Evolutionary conservation across 176 grass and related monocot genomes (phyloP), one percentile per base, ranked within the genome.

Genomic region (Oryza coarctata): DNA sequence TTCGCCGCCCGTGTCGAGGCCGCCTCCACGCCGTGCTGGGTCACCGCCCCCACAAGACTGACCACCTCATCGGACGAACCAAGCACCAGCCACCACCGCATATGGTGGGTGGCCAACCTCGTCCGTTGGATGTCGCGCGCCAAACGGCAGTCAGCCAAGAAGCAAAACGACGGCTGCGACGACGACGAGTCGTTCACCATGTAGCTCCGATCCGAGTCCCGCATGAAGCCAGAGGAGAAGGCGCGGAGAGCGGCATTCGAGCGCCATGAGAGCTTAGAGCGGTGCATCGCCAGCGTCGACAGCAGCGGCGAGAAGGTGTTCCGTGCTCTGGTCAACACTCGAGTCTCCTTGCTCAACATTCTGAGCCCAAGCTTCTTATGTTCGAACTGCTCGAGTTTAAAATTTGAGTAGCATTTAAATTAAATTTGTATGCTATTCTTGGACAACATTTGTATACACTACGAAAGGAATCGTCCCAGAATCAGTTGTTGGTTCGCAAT

Each of bases 341-440:
- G 92, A 75, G 92, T 94, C 52, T 92, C 80, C 8, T 20, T 94
- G 69, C 92, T 94, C 81, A 94, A 94, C 86, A 87, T 94, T 5
- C 75, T 94, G 6, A 94, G 80, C 68, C 87, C 92, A 0, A 81
- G 28, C 22, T 92, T 89, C 83, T 89, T 66, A 88, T 50, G 29
- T 9, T 62, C 61, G 6, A 34, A 33, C 55, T 5, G 5, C 61
- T 34, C 41, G 26, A 41, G 32, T 57, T 52, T 57, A 40, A 71
- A 85, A 76, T 71, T 41, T 33, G 18, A n/a, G 52, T 14, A 9
- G 61, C 26, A 3, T 7, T 71, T 33, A 17, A 30, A 12, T 57
- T 57, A 57, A 58, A 55, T 0, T 33, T 33, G 68, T 64, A 18
- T 77, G 43, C 40, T 64, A 18, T 77, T 33, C 40, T 77, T 82